Base-by-base conservation (phyloP, 306 rosid species). In the Oemleria cerasiformis region DNA sequence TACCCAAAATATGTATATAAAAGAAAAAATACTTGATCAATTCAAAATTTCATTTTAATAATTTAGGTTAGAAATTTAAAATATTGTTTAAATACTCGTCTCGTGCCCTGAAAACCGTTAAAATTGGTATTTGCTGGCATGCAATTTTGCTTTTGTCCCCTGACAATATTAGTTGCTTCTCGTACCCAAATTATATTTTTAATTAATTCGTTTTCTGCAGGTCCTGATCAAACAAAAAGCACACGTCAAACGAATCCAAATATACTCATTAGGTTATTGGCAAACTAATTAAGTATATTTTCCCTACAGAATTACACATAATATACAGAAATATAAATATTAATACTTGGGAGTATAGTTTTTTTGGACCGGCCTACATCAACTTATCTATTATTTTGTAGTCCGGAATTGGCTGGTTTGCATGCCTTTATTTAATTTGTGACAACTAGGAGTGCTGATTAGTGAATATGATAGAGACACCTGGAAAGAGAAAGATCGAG, bases 391-490 rank as follows among this genome's bases (percentile, higher is more conserved):
- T n/a, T n/a, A n/a, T n/a, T n/a, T n/a, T n/a, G n/a, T n/a, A n/a
- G n/a, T n/a, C n/a, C n/a, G n/a, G n/a, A n/a, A n/a, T 77, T 68
- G 79, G 66, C 45, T 59, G 41, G 36, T 49, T 74, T 68, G 73
- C 53, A 8, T 70, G 72, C 8, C 15, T 16, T 64, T 53, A 11
- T 77, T 53, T 7, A 68, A 13, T 69, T 41, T 61, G 73, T 71
- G 77, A 43, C 73, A 77, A 67, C 49, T 65, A 64, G 30, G n/a
- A 43, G 60, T 30, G 36, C 3, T 30, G 36, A 30, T 30, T 30
- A 30, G 36, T 64, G 77, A 78, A 16, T 77, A 42, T 13, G 51
- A 68, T 61, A 47, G 14, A 36, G 58, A 63, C 40, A 65, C 75
- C 54, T 65, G 53, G 42, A 23, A 30, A 34, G 59, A 39, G 38